These are phyloP conservation scores for Cyberlindnera galapagoensis DNA, from an alignment of 805 yeast species.

Conservation along the genomic window DNA sequence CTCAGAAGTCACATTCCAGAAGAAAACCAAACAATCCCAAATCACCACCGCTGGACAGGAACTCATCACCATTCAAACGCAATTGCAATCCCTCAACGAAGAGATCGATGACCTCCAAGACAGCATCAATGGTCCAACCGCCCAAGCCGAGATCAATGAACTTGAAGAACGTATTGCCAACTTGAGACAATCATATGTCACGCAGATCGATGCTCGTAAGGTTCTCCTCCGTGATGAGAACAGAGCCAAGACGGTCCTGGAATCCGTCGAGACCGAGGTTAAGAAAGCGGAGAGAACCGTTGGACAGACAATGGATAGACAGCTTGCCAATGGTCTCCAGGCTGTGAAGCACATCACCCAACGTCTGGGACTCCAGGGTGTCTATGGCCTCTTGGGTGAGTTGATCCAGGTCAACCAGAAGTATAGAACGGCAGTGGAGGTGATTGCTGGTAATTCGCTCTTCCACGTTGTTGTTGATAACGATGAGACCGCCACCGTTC, in stretches of 20 bases:
- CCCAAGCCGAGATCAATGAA: constrained; percentile 21
- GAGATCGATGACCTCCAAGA: constrained; percentile 30
- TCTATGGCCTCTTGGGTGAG: constrained; percentile 83
- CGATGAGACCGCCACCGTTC: constrained; percentile 71
- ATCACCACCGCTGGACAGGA: constrained; percentile 16
- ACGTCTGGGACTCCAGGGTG: constrained; percentile 53
- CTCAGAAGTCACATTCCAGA: constrained; percentile 21
- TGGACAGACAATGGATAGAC: constrained; percentile 69
- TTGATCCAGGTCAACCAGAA: constrained; percentile 74
- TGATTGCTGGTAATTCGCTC: constrained; percentile 78
- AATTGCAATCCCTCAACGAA: constrained; percentile 21
- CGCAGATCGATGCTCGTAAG: constrained; percentile 61
- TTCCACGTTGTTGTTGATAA: constrained; percentile 87
- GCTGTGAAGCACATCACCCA: constrained; percentile 60
- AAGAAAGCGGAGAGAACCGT: constrained; percentile 52
- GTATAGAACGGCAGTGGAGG: constrained; percentile 82
- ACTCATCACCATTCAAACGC: constrained; percentile 10
- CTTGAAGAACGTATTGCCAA: constrained; percentile 21
- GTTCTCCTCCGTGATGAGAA: constrained; percentile 75
- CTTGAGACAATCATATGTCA: constrained; percentile 35
- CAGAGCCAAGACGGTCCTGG: constrained; percentile 48
- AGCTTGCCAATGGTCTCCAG: constrained; percentile 60
- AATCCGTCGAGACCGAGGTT: constrained; percentile 49
- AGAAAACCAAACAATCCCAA: constrained; percentile 22
- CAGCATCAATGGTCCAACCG: constrained; percentile 30